Conservation (phyloP, 768 basidiomycete species). For the Dentipellis fragilis region DNA sequence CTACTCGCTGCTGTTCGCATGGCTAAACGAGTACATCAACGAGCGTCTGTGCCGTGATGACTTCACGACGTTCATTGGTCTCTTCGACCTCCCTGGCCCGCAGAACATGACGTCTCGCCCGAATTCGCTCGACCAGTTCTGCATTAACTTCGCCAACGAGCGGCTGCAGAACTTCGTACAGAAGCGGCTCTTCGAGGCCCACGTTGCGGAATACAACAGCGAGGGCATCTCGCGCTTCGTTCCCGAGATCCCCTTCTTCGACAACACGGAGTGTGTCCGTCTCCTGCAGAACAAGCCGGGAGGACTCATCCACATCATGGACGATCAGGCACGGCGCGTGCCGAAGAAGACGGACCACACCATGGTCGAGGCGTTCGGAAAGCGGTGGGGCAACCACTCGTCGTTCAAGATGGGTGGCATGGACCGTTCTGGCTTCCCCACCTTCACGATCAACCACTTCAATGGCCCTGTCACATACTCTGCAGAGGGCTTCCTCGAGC, state of each 20-base stretch:
- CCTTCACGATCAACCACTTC: conserved; percentile 89
- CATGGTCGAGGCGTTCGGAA: conserved; percentile 91
- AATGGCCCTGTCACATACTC: conserved; percentile 90
- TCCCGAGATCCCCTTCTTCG: conserved; percentile 71
- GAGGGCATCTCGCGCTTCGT: conserved; percentile 71
- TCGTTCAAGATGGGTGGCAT: conserved; percentile 77
- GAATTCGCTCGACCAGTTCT: conserved; percentile 94
- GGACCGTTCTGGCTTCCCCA: conserved; percentile 70
- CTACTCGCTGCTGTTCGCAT: conserved; percentile 90
- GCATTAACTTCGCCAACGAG: conserved; percentile 94
- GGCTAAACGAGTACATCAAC: conserved; percentile 95
- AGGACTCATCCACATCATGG: conserved; percentile 94
- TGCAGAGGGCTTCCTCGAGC: conserved; percentile 79
- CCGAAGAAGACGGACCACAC: conserved; percentile 89
- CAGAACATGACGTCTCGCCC: conserved; percentile 82
- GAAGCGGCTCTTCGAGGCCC: conserved; percentile 68
- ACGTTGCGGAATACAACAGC: conserved; percentile 71
- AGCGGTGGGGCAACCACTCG: conserved; percentile 90
- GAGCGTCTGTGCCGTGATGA: conserved; percentile 91
- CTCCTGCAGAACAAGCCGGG: conserved; percentile 81
- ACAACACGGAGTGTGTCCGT: conserved; percentile 84
- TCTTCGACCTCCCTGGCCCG: conserved; percentile 89
- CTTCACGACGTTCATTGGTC: conserved; percentile 83
- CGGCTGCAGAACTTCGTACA: conserved; percentile 79
- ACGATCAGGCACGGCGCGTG: conserved; percentile 81